Evolutionary conservation across 306 rosid genomes (phyloP), one percentile per base, ranked within the genome.

Genomic region (Rosa rugosa): DNA sequence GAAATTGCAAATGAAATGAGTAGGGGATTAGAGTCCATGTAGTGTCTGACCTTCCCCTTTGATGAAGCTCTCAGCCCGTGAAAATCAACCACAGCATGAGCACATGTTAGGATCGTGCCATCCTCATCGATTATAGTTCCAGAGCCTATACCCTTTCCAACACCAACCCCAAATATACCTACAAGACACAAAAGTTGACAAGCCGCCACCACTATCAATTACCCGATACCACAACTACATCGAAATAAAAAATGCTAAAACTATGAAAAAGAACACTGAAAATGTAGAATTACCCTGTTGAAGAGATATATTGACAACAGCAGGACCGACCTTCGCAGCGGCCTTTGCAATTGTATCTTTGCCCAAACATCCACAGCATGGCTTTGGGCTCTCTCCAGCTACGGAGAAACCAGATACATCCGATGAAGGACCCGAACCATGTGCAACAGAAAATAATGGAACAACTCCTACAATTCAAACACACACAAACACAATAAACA

Each of bases 91-190:
- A 95, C 94, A 79, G 86, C 88, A 86, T 93, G 99, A 53, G 98
- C 99, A 83, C 94, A 90, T 31, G 99, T 95, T 87, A 95, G 83
- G 72, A 92, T 91, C 46, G 97, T 92, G 64, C 99, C 99, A 77
- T 95, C 91, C 85, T 86, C 46, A 75, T 89, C 69, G 69, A 95
- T 93, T 63, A 95, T 92, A 8, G 98, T 95, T 79, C 99, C 98
- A 2, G 99, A 91, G 73, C 97, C 94, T 69, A 83, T 84, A 65
- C 91, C 79, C 86, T 49, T 87, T 36, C 84, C 97, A 6, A 74
- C n/a, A 64, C 80, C 45, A 46, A 90, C 22, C 51, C 95, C 97
- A 70, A 25, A 76, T 42, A 77, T 67, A 71, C 80, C 99, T 95
- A 81, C 57, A 79, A 59, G 5, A 79, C 6, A 22, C 47, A 83